Evolutionary conservation across 2,329 filamentous ascomycete species (phyloP).

Genomic region (Colletotrichum noveboracense): DNA sequence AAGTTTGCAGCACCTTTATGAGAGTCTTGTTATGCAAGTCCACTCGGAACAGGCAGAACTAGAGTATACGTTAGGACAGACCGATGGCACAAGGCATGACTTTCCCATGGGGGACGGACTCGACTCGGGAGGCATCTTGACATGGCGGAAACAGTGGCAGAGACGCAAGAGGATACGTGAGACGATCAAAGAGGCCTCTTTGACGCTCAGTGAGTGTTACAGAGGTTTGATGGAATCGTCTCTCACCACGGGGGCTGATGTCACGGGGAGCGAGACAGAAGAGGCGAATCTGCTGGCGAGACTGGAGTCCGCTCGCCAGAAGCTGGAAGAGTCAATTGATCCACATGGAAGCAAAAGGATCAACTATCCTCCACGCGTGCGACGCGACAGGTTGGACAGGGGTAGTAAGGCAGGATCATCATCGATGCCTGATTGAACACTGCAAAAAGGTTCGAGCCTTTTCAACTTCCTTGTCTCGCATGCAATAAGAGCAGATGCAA

Average conservation of each 20-base stretch:
- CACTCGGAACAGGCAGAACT: background rate
- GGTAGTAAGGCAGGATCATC: background rate
- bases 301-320: background rate
- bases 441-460: background rate
- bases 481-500: background rate
- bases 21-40: background rate
- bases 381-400: background rate
- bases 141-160: background rate
- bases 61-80: background rate
- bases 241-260: background rate
- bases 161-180: background rate
- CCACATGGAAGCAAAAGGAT: background rate
- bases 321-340: background rate
- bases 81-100: background rate
- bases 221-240: background rate
- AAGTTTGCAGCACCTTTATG: background rate
- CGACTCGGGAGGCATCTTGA: background rate
- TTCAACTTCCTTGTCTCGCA: background rate
- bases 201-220: background rate
- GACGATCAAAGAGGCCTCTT: background rate
- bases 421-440: background rate
- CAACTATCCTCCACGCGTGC: background rate
- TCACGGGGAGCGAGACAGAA: background rate
- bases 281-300: background rate
- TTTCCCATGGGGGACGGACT: background rate